phyloP scores from a whole-genome alignment of 106 monocot genomes.

The Posidonia australis region DNA sequence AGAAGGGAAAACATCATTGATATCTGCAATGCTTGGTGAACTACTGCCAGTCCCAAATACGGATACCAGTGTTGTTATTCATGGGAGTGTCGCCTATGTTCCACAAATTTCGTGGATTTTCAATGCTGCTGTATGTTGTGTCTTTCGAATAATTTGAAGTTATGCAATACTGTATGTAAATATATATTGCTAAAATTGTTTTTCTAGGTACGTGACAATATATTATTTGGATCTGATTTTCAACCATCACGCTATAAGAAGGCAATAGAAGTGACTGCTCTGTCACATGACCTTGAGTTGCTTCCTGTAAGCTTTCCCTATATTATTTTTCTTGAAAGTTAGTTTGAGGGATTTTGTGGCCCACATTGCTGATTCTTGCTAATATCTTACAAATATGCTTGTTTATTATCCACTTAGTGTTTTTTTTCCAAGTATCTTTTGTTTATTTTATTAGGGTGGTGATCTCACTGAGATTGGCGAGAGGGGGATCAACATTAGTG shows the following conservation, averaged over 20 bases:
- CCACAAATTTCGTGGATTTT: conserved; percentile 99
- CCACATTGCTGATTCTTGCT: no score
- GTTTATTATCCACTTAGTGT: not conserved
- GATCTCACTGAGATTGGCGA: conserved; percentile 99
- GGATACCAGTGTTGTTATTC: conserved; percentile 50
- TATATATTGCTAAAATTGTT: not conserved
- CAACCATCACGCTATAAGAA: conserved; percentile 51
- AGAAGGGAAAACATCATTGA: conserved; percentile 92
- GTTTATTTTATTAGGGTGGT: conserved; percentile 51
- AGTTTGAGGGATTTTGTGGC: no score
- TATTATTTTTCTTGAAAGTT: no score
- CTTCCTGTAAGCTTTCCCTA: conserved; percentile 53
- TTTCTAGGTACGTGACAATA: conserved; percentile 42
- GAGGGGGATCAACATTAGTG: conserved; percentile 98
- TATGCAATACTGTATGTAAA: not conserved
- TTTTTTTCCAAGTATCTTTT: not conserved
- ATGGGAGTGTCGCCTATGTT: conserved; percentile 90
- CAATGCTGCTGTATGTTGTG: conserved; percentile 70
- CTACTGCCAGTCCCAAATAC: conserved; percentile 50
- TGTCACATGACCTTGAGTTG: conserved; percentile 81
- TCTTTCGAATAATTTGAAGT: not conserved
- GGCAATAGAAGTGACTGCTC: conserved; percentile 71
- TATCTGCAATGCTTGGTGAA: conserved; percentile 99
- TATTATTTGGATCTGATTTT: conserved; percentile 93
- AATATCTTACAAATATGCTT: not conserved